phyloP scores from a whole-genome alignment of 768 basidiomycete species.

The Cystobasidium onofrii region DNA sequence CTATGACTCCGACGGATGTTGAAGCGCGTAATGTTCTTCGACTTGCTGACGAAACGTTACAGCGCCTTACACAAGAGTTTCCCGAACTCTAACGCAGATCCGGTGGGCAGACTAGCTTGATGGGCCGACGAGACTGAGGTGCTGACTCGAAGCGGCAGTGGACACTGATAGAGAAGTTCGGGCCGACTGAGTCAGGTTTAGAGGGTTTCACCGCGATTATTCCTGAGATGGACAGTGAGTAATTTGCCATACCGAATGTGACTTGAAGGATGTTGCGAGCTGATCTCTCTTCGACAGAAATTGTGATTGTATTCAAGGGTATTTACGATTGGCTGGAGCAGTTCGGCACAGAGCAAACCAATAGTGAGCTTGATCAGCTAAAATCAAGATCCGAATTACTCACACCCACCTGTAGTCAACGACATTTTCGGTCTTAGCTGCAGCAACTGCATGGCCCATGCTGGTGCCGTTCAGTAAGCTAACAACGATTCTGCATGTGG shows the following conservation, averaged over 20 bases:
- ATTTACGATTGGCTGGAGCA: slow-evolving; percentile 26
- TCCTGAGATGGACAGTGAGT: slow-evolving; percentile 37
- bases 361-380: neutral
- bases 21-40: neutral
- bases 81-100: slow-evolving; percentile 34
- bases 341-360: slow-evolving; percentile 2
- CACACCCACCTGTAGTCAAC: slow-evolving; percentile 19
- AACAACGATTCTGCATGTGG: neutral
- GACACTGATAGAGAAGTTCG: slow-evolving; percentile 35
- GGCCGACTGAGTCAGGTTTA: slow-evolving; percentile 36
- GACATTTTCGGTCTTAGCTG: slow-evolving; percentile 34
- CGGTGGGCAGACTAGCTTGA: no score
- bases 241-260: neutral
- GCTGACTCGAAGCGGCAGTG: slow-evolving; percentile 18
- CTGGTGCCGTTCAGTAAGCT: slow-evolving; percentile 29
- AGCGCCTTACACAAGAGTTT: slow-evolving; percentile 31
- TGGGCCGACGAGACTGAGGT: neutral
- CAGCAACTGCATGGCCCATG: slow-evolving; percentile 38
- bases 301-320: slow-evolving; percentile 41
- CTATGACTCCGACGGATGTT: no score
- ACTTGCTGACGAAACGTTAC: neutral
- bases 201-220: slow-evolving; percentile 36
- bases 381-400: no score
- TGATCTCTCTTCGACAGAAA: slow-evolving; percentile 33
- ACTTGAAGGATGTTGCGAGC: no score